A percentile compares a stretch with the other conserved stretches of the same genome.
Conservation (phyloP, 2,329 filamentous ascomycete species). For the Diaporthe sp. region DNA sequence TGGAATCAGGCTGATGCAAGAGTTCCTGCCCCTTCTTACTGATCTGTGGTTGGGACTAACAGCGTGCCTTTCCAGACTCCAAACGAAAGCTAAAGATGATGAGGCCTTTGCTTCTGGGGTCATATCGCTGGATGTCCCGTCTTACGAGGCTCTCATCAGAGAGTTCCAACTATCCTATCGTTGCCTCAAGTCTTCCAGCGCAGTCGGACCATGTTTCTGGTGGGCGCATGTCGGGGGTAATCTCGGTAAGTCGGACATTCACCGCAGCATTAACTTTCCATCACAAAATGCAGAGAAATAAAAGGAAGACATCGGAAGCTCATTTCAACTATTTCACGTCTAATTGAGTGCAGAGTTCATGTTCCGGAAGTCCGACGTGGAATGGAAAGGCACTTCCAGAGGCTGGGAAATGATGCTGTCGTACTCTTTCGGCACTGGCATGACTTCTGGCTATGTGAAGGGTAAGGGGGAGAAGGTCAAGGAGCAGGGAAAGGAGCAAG, state of each 20-base stretch:
- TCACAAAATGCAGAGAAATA: not conserved
- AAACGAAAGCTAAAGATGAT: constrained; percentile 38
- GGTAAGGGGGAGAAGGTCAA: too few species aligned
- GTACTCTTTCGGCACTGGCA: constrained; percentile 41
- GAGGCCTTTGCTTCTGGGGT: constrained; percentile 43
- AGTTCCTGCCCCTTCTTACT: not conserved
- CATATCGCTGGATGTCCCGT: constrained; percentile 39
- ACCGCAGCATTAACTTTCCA: fast-evolving
- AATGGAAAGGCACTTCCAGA: constrained; percentile 42
- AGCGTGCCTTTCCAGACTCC: constrained; percentile 33
- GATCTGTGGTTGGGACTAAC: not conserved
- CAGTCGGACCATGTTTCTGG: constrained; percentile 50
- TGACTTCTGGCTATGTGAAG: constrained; percentile 47
- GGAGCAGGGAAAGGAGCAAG: too few species aligned
- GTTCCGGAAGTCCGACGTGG: constrained; percentile 48
- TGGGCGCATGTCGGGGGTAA: constrained; percentile 42
- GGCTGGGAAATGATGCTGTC: constrained; percentile 49
- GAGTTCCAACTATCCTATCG: constrained; percentile 43
- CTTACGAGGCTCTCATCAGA: constrained; percentile 42
- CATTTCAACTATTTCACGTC: fast-evolving
- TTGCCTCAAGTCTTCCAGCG: constrained; percentile 43
- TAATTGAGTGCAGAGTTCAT: constrained; percentile 42
- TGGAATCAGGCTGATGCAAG: constrained; percentile 36
- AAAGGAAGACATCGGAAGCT: too few species aligned
- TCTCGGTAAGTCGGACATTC: constrained; percentile 39